Evolutionary conservation across 2,329 filamentous ascomycete genomes (phyloP).

Genomic region (Fusarium burgessii): DNA sequence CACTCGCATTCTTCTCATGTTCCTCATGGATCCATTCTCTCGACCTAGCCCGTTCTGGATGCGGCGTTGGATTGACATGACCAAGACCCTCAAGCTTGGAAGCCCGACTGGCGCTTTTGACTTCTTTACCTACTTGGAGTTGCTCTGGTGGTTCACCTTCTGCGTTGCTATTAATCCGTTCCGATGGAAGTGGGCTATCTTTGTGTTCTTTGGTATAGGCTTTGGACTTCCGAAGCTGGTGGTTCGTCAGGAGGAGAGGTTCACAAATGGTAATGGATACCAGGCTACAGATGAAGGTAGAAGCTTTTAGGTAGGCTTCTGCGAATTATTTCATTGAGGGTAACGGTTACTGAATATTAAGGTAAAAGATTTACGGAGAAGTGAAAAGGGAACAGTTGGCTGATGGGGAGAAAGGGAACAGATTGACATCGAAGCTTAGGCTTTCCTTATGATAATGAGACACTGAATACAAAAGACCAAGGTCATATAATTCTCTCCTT

Average conservation of each 20-base stretch:
- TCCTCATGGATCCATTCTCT: conserved; percentile 81
- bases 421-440: background rate
- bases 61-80: conserved; percentile 90
- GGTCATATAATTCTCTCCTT: background rate
- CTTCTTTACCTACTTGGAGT: conserved; percentile 89
- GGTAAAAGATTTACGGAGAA: accelerated
- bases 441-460: background rate
- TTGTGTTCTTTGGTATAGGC: conserved; percentile 83
- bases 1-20: conserved; percentile 87
- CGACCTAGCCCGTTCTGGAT: conserved; percentile 80
- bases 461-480: background rate
- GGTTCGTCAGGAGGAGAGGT: conserved; percentile 72
- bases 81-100: conserved; percentile 74
- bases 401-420: background rate
- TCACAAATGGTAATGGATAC: conserved; percentile 51
- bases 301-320: conserved; percentile 13
- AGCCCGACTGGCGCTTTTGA: conserved; percentile 84
- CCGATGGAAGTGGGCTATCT: conserved; percentile 89
- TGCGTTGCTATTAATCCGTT: conserved; percentile 85
- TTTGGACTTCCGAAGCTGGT: conserved; percentile 73
- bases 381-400: background rate
- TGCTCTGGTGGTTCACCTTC: conserved; percentile 88
- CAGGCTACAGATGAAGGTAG: conserved; percentile 29
- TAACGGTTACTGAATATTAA: background rate
- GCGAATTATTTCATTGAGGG: background rate